Percentiles rank a stretch among this genome's conserved stretches.
These are phyloP conservation scores for Talaromyces thailandensis DNA, from an alignment of 495 filamentous ascomycete species.

Conservation along the genomic window DNA sequence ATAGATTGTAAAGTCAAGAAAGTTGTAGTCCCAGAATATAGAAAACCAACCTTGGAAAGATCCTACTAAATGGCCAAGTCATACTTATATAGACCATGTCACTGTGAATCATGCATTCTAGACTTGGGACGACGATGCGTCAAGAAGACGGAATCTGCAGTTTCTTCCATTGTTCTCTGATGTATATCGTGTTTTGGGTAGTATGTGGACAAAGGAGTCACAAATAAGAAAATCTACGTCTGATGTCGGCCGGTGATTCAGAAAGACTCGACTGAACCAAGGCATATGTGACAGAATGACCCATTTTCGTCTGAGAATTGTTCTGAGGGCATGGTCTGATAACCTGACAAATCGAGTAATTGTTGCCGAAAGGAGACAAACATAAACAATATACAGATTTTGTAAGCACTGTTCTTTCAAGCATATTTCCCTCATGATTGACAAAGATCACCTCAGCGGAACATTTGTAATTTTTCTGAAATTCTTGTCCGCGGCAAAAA, in stretches of 20 bases:
- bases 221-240: background rate
- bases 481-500: background rate
- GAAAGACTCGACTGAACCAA: background rate
- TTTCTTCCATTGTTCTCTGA: background rate
- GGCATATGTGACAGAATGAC: background rate
- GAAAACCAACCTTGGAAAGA: background rate
- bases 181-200: background rate
- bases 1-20: background rate
- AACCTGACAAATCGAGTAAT: background rate
- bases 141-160: background rate
- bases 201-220: background rate
- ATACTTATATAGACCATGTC: background rate
- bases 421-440: background rate
- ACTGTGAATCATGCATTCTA: background rate
- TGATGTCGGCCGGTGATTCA: background rate
- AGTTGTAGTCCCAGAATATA: background rate
- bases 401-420: background rate
- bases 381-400: background rate
- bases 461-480: background rate
- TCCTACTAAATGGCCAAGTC: background rate
- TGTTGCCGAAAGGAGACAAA: background rate
- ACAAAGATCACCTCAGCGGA: slow-evolving; percentile 2
- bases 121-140: background rate
- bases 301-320: background rate
- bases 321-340: background rate